Conservation (phyloP, 176 grass and related monocot genomes). For the Aegilops speltoides region DNA sequence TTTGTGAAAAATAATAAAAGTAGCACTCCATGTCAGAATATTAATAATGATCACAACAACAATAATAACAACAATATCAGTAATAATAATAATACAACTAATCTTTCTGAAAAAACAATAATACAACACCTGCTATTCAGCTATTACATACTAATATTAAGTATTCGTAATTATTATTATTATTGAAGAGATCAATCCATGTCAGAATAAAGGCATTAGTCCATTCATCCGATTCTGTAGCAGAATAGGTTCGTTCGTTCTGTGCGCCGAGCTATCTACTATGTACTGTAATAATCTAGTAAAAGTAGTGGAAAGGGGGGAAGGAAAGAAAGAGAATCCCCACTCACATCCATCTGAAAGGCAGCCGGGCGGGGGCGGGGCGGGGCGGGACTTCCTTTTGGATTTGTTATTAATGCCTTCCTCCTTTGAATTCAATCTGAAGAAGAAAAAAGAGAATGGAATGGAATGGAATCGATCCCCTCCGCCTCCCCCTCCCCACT, state of each 20-base stretch:
- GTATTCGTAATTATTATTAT: too few relatives aligned
- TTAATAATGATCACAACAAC: neutral
- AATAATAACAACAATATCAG: too few relatives aligned
- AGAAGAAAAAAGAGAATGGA: neutral
- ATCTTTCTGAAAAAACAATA: neutral
- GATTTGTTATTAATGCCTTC: neutral
- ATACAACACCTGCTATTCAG: neutral
- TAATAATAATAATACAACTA: neutral
- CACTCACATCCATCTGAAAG: slow-evolving; percentile 20
- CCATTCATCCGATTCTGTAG: slow-evolving; percentile 6
- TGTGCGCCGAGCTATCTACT: neutral
- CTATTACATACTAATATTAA: too few relatives aligned
- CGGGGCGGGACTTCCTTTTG: neutral
- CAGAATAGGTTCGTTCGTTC: slow-evolving; percentile 1
- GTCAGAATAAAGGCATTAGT: neutral
- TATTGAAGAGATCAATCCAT: neutral
- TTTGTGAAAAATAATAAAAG: neutral
- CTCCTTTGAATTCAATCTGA: slow-evolving; percentile 6
- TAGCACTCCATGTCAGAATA: neutral
- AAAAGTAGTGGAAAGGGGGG: neutral
- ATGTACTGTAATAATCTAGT: neutral
- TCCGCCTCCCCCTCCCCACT: neutral
- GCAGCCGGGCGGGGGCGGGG: neutral
- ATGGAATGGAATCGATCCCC: slow-evolving; percentile 6
- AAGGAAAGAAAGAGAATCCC: neutral